Evolutionary conservation across 768 basidiomycete species (phyloP), one percentile per base, ranked within the genome.

Genomic region (Tricholoma saponaceum): DNA sequence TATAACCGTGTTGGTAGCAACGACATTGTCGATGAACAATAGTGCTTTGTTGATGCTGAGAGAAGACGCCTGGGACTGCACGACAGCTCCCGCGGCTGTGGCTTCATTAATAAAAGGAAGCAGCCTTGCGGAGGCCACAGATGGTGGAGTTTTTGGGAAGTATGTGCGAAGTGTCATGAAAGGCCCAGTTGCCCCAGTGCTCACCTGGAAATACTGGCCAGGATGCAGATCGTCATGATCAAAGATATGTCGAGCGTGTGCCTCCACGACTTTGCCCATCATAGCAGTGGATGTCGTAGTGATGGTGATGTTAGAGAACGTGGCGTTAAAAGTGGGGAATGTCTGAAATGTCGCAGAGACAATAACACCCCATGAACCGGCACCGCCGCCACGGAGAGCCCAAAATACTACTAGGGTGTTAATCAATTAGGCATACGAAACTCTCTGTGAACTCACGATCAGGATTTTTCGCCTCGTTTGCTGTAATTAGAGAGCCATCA

Each of bases 351-450:
- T 76, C 0, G 71, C 70, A 22, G 71, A 69, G 23, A 73, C 62
- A 41, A 76, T 68, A n/a, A 75, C 67, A 20, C 73, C 74, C 74
- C 71, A 76, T 35, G 67, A 71, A 8, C 74, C 74, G 9, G 65
- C 58, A 18, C 68, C 69, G 41, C 69, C 68, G 16, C 68, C 68
- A 0, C 69, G 63, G 18, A 69, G 51, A 33, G 69, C 67, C 62
- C 62, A 71, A 52, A 68, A 71, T 25, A 69, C 66, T 70, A 53
- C 9, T 13, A 22, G 20, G 3, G 28, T 9, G 33, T 32, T 32
- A 20, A 41, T 18, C 13, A 14, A 6, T n/a, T 54, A 52, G 49
- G 23, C 26, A 13, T 18, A 26, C 6, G 18, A 8, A 37, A 13
- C 8, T 7, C 14, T n/a, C 5, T 7, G 30, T 1, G 12, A 25